Evolutionary conservation across 2,329 filamentous ascomycete genomes (phyloP).

Genomic region (Lachnellula occidentalis): DNA sequence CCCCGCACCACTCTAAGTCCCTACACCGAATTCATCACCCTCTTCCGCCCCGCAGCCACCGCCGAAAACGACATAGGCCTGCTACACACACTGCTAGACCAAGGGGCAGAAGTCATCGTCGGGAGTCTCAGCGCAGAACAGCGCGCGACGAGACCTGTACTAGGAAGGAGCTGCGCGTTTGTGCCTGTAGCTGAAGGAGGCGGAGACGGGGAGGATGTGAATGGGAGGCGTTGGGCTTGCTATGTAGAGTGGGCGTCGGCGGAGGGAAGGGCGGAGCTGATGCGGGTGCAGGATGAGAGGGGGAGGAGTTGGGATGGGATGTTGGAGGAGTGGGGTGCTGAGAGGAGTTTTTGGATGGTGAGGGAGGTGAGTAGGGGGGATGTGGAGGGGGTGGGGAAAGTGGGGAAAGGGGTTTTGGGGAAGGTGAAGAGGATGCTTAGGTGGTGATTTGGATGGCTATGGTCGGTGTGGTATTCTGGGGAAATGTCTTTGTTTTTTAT

Average conservation of each 20-base stretch:
- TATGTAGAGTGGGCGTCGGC: neutral
- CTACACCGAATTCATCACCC: neutral
- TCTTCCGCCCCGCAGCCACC: neutral
- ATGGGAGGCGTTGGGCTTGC: neutral
- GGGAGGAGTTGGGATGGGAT: neutral
- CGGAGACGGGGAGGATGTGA: neutral
- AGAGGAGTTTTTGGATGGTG: neutral
- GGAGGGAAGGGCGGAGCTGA: neutral
- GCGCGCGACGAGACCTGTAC: neutral
- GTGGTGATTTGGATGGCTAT: neutral
- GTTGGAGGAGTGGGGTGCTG: neutral
- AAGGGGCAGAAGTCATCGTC: neutral
- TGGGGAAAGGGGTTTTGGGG: neutral
- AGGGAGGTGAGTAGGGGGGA: neutral
- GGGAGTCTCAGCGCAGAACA: neutral
- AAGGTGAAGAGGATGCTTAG: neutral
- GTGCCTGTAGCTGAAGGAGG: neutral
- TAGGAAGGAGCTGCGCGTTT: neutral
- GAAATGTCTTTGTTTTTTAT: neutral
- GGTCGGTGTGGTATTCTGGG: neutral
- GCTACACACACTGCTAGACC: neutral
- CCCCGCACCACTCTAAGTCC: neutral
- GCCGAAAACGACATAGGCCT: neutral
- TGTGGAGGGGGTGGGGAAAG: neutral
- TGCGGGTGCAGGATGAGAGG: neutral